Evolutionary conservation across 192 early-diverging fungal species (phyloP), one percentile per base, ranked within the genome.

Genomic region (Dispira simplex): DNA sequence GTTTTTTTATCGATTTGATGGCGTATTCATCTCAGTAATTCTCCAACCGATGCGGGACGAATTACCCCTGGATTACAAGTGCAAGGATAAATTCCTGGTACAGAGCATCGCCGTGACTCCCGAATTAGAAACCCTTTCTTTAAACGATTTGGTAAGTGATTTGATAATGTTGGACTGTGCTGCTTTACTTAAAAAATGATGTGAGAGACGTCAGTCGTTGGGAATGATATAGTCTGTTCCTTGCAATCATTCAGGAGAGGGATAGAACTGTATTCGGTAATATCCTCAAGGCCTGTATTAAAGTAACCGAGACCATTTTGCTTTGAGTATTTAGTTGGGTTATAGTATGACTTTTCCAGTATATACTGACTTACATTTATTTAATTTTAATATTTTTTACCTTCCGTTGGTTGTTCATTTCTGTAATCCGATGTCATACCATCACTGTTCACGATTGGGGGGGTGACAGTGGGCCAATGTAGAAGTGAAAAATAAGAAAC

Each of bases 1-100:
- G 18, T 60, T 60, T 21, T 21, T 65, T 51, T 20, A 12, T 21
- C n/a, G 20, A 23, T 13, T 52, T 44, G 23, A 18, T 23, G 16
- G 4, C 49, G 4, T 44, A 10, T 8, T 25, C n/a, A 16, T 46
- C 16, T 54, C 53, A 86, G 91, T 95, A 16, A 74, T 92, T 58
- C 77, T 95, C 66, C 93, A 98, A 72, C 84, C 90, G 11, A 86
- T 92, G 80, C 81, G 80, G 70, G 89, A 88, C 62, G 91, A 94
- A 32, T 85, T 84, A 18, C 78, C 88, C 21, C 66, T 73, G 1
- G 88, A 87, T 63, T 83, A 74, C 66, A 91, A 88, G 66, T 91
- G 90, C 79, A 91, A 90, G 66, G 96, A 99, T 83, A 99, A 99
- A 76, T 99, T 99, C 66, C 73, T 97, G 54, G 83, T 99, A 25